Base-by-base conservation (phyloP, 2,329 filamentous ascomycete species). In the Stachybotrys chartarum region DNA sequence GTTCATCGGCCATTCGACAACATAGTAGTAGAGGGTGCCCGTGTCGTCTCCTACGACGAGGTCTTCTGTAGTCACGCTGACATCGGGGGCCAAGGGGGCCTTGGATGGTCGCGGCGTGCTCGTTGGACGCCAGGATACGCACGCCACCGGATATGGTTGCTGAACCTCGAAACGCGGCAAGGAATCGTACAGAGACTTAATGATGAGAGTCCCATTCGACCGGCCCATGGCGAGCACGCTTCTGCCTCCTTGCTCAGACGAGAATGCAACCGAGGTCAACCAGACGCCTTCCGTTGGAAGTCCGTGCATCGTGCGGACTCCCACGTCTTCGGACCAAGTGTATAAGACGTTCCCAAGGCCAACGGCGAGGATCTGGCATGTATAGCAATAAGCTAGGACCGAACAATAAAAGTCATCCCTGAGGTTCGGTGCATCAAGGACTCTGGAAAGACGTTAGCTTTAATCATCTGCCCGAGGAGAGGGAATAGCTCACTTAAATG, bases 361-460 rank as follows among this genome's bases (percentile, higher is more conserved):
- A 17, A 97, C 90, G 17, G 91, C 93, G 16, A 99, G 79, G 14
- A 87, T 89, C 54, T 88, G 82, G 52, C 84, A 82, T 7, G 83
- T 88, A 46, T 80, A 71, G 0, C 88, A 96, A 69, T 96, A 97
- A 10, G 94, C 91, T 54, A 99, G 78, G 3, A 92, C 80, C 0
- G 92, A 94, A 72, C 91, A 97, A 69, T 99, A 99, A 69, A 92
- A 99, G 70, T 99, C 93, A 64, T 97, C 91, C 55, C 91, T 85
- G n/a, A 97, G 77, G 53, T 85, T 83, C 3, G 92, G 91, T 8
- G 93, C 93, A 72, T 97, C 91, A 6, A 99, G 79, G 7, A 97
- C 88, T 73, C 85, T 88, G 59, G 3, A 14, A 4, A 14, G 10
- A 30, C 56, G 64, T 78, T 55, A 79, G 67, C 48, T 54, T 7